Evolutionary conservation across 805 yeast species (phyloP), one percentile per base, ranked within the genome.

Genomic region (Ogataea haglerorum): DNA sequence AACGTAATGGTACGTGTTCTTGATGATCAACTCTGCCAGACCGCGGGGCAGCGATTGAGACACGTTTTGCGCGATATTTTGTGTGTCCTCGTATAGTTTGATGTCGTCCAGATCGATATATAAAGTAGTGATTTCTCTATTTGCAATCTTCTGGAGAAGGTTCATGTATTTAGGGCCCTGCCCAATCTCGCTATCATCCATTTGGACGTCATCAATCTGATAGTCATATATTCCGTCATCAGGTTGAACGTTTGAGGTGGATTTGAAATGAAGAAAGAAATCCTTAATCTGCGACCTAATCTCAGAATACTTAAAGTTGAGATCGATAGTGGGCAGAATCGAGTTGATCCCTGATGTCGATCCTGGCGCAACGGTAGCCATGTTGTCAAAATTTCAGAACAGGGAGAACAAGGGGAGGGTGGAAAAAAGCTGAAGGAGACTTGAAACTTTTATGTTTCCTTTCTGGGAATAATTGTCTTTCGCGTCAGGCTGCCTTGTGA

Each of bases 51-150:
- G 18, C 10, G 31, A n/a, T 30, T 52, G 54, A 2, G 54, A 47
- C 34, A 46, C 19, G 4, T 45, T 30, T 25, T 47, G 51, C 6
- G 46, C 22, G 19, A 57, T 32, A 6, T 38, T 37, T 30, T 55
- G 57, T 37, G 73, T 69, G 29, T 73, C 73, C 55, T 86, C 93
- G 61, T 74, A 93, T 30, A 70, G 68, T 50, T 77, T 76, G 43
- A 93, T 66, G 63, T 93, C 99, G 60, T 93, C 95, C 37, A 93
- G 70, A 45, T 88, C 96, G 34, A 93, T 72, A 40, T 69, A 69
- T 15, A 93, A 55, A 1, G 88, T 77, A 23, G 84, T 69, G 21
- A 70, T 47, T 50, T 90, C 89, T 56, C 99, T 77, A 61, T 95
- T 88, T 44, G 97, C 89, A 23, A 93, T 74, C 50, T 78, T 69